Evolutionary conservation across 1,284 basidiomycete genomes (phyloP).

Genomic region (Trichosporon faecale): DNA sequence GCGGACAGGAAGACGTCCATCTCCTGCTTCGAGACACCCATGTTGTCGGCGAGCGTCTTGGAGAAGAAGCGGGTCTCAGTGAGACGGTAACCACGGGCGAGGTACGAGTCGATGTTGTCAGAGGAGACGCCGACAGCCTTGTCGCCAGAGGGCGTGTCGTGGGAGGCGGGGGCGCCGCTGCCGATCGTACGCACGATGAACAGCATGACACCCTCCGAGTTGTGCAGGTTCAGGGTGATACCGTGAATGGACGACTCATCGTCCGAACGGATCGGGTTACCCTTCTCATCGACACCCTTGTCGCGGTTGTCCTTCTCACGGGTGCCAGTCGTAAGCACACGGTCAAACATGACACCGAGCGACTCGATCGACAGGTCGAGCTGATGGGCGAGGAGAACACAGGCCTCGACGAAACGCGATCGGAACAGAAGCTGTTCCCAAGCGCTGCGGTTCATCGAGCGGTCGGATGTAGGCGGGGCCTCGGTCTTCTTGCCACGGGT

Average conservation of each 20-base stretch:
- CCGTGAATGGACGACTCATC: conserved; percentile 49
- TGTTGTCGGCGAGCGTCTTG: conserved; percentile 53
- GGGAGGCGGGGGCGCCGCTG: conserved; percentile 33
- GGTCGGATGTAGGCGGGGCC: conserved; percentile 28
- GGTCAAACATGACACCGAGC: conserved; percentile 64
- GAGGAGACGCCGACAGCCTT: conserved; percentile 26
- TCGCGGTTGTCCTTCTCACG: conserved; percentile 27
- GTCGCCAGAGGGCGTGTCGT: conserved; percentile 35
- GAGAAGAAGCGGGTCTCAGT: conserved; percentile 56
- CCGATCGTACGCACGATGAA: conserved; percentile 56
- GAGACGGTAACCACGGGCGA: conserved; percentile 55
- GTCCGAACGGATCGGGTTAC: conserved; percentile 27
- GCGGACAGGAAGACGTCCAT: conserved; percentile 55
- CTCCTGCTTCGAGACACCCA: conserved; percentile 54
- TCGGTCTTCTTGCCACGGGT: conserved; percentile 31
- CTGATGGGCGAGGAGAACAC: conserved; percentile 52
- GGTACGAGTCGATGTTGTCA: conserved; percentile 54
- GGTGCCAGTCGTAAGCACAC: conserved; percentile 55
- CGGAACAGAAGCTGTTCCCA: conserved; percentile 51
- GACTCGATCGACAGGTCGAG: conserved; percentile 54
- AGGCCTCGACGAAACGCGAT: conserved; percentile 55
- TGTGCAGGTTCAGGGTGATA: conserved; percentile 45
- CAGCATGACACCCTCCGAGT: conserved; percentile 55
- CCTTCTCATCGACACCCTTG: conserved; percentile 29
- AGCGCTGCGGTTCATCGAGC: conserved; percentile 28